phyloP scores from a whole-genome alignment of 2,329 filamentous ascomycete species.

The Drechslerella stenobrocha region DNA sequence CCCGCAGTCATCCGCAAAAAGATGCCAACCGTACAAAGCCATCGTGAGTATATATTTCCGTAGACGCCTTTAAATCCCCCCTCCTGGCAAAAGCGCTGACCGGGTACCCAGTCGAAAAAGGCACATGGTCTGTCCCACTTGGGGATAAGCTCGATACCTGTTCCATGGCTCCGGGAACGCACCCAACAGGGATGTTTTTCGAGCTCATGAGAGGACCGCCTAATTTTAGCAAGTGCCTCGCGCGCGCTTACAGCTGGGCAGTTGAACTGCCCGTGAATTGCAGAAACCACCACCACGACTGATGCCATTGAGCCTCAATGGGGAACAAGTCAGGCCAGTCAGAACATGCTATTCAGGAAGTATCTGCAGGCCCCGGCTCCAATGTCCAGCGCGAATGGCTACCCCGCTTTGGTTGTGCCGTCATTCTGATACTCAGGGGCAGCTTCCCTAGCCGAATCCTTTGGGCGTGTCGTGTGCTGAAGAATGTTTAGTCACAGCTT shows the following conservation, averaged over 20 bases:
- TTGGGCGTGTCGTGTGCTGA: constrained; percentile 31
- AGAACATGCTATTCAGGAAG: constrained; percentile 8
- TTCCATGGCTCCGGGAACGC: constrained; percentile 42
- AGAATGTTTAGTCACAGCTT: constrained; percentile 6
- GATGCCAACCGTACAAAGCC: too few relatives aligned
- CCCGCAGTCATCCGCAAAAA: too few relatives aligned
- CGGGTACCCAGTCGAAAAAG: constrained; percentile 15
- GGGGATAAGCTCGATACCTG: constrained; percentile 19
- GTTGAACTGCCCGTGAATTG: constrained; percentile 27
- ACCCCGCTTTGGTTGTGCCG: constrained; percentile 39
- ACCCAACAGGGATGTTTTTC: constrained; percentile 14
- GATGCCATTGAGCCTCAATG: constrained; percentile 29
- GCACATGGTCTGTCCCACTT: constrained; percentile 24
- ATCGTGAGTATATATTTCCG: too few relatives aligned
- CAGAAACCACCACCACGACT: constrained; percentile 14
- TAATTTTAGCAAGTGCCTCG: constrained; percentile 46
- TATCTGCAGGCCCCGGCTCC: too few relatives aligned
- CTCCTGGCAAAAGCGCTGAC: constrained; percentile 16
- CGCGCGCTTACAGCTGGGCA: constrained; percentile 46
- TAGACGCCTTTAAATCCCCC: too few relatives aligned
- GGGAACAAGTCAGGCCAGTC: constrained; percentile 28
- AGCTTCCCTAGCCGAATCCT: constrained; percentile 13
- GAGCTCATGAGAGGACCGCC: constrained; percentile 39
- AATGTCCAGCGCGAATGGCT: constrained; percentile 29
- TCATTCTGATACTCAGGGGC: constrained; percentile 48